A percentile compares a stretch with the other conserved stretches of the same genome.
These are phyloP conservation scores for Ophiostoma quercus DNA, from an alignment of 2,329 filamentous ascomycete genomes.

Conservation along the genomic window DNA sequence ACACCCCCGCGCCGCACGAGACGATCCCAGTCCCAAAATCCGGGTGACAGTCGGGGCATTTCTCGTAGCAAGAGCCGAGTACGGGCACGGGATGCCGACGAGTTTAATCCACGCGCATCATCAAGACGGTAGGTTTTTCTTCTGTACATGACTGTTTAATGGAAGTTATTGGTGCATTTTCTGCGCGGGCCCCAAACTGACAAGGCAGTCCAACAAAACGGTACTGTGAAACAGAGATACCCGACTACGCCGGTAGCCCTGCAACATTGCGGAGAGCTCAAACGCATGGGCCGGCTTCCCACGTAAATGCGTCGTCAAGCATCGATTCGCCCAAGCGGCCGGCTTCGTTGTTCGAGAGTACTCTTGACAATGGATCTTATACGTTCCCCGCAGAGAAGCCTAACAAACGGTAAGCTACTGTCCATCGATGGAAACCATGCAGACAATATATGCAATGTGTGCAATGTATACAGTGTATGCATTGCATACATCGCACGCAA, in stretches of 20 bases:
- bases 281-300: slow-evolving; percentile 34
- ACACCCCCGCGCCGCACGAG: slow-evolving; percentile 26
- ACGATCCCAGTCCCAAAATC: slow-evolving; percentile 30
- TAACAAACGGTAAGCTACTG: slow-evolving; percentile 25
- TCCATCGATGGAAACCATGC: background rate
- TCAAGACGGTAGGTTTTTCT: slow-evolving; percentile 24
- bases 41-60: slow-evolving; percentile 21
- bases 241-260: slow-evolving; percentile 19
- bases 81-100: slow-evolving; percentile 21
- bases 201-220: slow-evolving; percentile 25
- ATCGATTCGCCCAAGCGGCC: slow-evolving; percentile 35
- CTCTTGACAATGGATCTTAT: slow-evolving; percentile 32
- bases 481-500: background rate
- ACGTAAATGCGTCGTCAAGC: slow-evolving; percentile 37
- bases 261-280: slow-evolving; percentile 31
- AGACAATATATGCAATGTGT: background rate
- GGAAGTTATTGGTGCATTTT: background rate
- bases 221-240: slow-evolving; percentile 26
- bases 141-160: background rate
- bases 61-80: slow-evolving; percentile 26
- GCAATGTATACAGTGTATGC: background rate
- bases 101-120: slow-evolving; percentile 21
- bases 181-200: background rate
- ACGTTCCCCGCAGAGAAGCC: slow-evolving; percentile 27
- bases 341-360: slow-evolving; percentile 36